Conservation (phyloP, 2,329 filamentous ascomycete species). For the Monilinia vaccinii-corymbosi region DNA sequence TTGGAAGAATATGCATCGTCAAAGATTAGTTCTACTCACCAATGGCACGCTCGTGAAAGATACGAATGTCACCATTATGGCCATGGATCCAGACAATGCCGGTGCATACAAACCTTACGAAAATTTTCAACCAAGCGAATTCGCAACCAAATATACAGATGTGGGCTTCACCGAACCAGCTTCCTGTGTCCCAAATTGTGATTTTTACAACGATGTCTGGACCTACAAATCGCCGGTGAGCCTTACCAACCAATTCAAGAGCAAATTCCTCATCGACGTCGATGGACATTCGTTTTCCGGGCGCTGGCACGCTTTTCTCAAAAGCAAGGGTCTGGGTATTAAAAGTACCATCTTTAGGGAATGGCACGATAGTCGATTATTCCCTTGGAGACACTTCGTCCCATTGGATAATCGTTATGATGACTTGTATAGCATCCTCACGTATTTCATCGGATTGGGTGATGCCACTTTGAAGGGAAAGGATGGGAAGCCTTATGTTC, state of each 20-base stretch:
- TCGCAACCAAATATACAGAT: slow-evolving; percentile 28
- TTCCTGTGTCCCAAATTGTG: slow-evolving; percentile 37
- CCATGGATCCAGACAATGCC: slow-evolving; percentile 27
- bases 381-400: slow-evolving; percentile 74
- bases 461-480: slow-evolving; percentile 39
- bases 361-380: slow-evolving; percentile 68
- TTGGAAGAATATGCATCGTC: slow-evolving; percentile 47
- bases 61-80: slow-evolving; percentile 31
- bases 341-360: slow-evolving; percentile 72
- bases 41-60: slow-evolving; percentile 40
- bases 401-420: slow-evolving; percentile 67
- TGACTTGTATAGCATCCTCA: slow-evolving; percentile 64
- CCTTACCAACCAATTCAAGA: slow-evolving; percentile 46
- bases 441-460: slow-evolving; percentile 61
- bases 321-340: slow-evolving; percentile 60
- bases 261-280: slow-evolving; percentile 67
- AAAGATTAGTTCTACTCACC: slow-evolving; percentile 47
- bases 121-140: slow-evolving; percentile 35
- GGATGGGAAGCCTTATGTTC: slow-evolving; percentile 35
- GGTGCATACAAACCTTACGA: slow-evolving; percentile 33
- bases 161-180: slow-evolving; percentile 31
- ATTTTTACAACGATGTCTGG: slow-evolving; percentile 39
- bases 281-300: slow-evolving; percentile 67
- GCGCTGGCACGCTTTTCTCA: slow-evolving; percentile 59
- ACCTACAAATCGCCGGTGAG: slow-evolving; percentile 43